phyloP scores from a whole-genome alignment of 2,329 filamentous ascomycete genomes.

The Aureobasidium zeae region DNA sequence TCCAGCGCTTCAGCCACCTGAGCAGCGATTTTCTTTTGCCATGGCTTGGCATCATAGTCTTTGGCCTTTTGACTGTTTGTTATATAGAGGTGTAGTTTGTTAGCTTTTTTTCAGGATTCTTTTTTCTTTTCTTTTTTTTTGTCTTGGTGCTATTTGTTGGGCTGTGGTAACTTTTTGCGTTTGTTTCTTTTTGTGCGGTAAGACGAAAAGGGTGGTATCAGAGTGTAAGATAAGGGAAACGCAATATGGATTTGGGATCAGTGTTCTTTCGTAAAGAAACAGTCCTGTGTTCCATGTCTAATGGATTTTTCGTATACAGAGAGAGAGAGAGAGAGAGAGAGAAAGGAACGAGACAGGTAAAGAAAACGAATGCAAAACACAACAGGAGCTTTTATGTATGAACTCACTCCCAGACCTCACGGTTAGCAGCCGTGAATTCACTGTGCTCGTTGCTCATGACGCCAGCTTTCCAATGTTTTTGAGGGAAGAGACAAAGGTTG shows the following conservation, averaged over 20 bases:
- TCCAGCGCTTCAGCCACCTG: slow-evolving; percentile 25
- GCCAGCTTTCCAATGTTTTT: too few species aligned
- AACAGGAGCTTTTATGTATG: neutral
- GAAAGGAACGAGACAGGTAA: neutral
- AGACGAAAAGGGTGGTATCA: too few species aligned
- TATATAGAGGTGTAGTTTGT: neutral
- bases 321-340: neutral
- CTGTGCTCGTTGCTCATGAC: slow-evolving; percentile 22
- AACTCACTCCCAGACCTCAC: slow-evolving; percentile 27
- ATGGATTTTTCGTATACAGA: too few species aligned
- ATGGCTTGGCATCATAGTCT: slow-evolving; percentile 26
- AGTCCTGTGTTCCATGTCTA: neutral
- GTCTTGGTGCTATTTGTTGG: too few species aligned
- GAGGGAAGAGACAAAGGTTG: too few species aligned
- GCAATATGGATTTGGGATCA: neutral
- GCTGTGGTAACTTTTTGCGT: too few species aligned
- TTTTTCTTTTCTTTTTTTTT: too few species aligned
- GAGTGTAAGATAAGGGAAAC: too few species aligned
- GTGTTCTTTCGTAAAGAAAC: neutral
- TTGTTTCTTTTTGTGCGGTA: too few species aligned
- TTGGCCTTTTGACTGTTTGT: slow-evolving; percentile 24
- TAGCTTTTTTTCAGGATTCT: neutral
- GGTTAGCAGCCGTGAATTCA: slow-evolving; percentile 28
- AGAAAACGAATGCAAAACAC: neutral
- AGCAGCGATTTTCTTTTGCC: slow-evolving; percentile 24